Evolutionary conservation across 257 asterid species (phyloP), one percentile per base, ranked within the genome.

Genomic region (Solanum paucissectum): DNA sequence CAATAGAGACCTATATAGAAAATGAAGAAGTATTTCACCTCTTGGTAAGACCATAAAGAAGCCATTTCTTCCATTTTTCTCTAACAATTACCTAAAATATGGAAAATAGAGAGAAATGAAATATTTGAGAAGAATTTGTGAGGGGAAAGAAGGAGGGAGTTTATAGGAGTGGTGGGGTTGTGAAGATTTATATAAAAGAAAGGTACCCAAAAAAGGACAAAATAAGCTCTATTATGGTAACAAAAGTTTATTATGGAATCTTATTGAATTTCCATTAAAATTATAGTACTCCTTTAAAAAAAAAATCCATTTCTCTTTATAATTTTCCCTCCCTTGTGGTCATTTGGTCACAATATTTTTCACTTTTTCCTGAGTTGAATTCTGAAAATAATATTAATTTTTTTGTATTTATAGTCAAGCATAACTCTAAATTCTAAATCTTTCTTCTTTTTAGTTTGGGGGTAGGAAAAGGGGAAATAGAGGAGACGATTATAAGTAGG

Each of bases 11-110:
- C 8, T 52, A 58, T 20, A 58, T 21, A 60, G 49, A 75, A 81
- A 83, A 34, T 44, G 29, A 84, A 73, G 11, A 77, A 76, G 33
- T 25, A 83, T 13, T 88, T 68, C 83, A 96, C 99, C 99, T 94
- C 93, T 55, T 93, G 91, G 87, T 91, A 95, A 87, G 89, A 91
- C 96, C 96, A 96, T 14, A 91, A 82, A 83, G 95, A 89, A 89
- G 92, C 86, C 91, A 95, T 90, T 60, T 94, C 99, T 33, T 90
- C 94, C 95, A 94, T 72, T 93, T 90, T 37, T 21, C 32, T 11
- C 32, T 73, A 66, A 62, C 85, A 86, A 25, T 33, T 9, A 25
- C 29, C 14, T 60, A 66, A 32, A 84, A 84, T 86, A 40, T 68
- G 13, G 52, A 79, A 79, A 18, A 40, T 42, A 79, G 13, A 87